phyloP scores from a whole-genome alignment of 2,329 filamentous ascomycete species.

The Rhytidhysteron rufulum region DNA sequence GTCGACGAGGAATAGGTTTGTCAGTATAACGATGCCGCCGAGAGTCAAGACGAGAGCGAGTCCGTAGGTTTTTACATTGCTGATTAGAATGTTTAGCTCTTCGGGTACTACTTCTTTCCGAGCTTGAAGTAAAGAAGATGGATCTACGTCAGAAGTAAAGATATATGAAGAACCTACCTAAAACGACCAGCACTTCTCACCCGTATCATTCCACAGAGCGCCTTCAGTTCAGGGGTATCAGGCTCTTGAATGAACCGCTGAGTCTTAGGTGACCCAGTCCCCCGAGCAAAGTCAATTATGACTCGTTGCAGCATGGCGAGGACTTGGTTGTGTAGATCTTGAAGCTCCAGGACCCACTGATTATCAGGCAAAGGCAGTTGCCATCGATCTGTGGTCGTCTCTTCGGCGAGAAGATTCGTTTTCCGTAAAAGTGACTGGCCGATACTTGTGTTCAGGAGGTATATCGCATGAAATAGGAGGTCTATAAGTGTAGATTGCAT shows the following conservation, averaged over 20 bases:
- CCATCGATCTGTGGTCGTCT: slow-evolving; percentile 2
- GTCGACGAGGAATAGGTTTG: slow-evolving; percentile 5
- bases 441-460: neutral
- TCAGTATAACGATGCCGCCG: neutral
- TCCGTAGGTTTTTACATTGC: slow-evolving; percentile 3
- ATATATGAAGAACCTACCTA: slow-evolving; percentile 1
- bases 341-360: slow-evolving; percentile 29
- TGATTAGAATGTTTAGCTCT: no score
- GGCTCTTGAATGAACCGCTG: slow-evolving; percentile 6
- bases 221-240: neutral
- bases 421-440: neutral
- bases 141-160: no score
- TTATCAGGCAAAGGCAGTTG: slow-evolving; percentile 16
- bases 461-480: slow-evolving; percentile 1
- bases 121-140: no score
- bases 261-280: neutral
- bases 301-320: slow-evolving; percentile 21
- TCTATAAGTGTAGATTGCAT: slow-evolving; percentile 5
- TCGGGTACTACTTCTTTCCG: no score
- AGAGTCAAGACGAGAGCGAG: slow-evolving; percentile 1
- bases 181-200: slow-evolving; percentile 5
- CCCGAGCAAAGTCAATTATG: slow-evolving; percentile 7
- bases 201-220: slow-evolving; percentile 5
- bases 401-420: slow-evolving; percentile 2
- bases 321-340: slow-evolving; percentile 18